Percentiles rank a stretch among this genome's conserved stretches.
Evolutionary conservation across 805 yeast species (phyloP).

Genomic region (Isabelozyma rhagii): DNA sequence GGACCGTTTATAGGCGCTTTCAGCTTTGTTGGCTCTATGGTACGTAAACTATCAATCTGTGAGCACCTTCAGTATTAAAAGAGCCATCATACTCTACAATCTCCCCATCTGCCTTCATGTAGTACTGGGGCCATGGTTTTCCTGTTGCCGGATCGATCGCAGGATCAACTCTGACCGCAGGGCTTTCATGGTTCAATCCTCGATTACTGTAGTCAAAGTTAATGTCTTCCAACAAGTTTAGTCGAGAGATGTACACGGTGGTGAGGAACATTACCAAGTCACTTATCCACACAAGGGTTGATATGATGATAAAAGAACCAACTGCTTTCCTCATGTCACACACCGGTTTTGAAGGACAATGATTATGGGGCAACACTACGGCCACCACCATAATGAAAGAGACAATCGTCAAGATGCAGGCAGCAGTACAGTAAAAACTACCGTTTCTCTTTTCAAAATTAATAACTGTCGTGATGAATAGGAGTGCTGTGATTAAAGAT

Average conservation of each 20-base stretch:
- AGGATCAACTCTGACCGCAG: background rate
- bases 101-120: background rate
- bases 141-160: background rate
- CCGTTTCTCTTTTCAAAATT: slow-evolving; percentile 40
- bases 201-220: slow-evolving; percentile 27
- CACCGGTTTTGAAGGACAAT: slow-evolving; percentile 13
- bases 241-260: slow-evolving; percentile 33
- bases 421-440: slow-evolving; percentile 35
- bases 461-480: slow-evolving; percentile 34
- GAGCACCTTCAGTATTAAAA: background rate
- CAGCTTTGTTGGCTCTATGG: background rate
- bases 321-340: slow-evolving; percentile 34
- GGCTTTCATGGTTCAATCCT: slow-evolving; percentile 9
- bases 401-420: slow-evolving; percentile 30
- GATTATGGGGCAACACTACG: slow-evolving; percentile 19
- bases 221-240: slow-evolving; percentile 29
- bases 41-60: background rate
- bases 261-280: slow-evolving; percentile 37
- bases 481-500: slow-evolving; percentile 28
- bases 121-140: background rate
- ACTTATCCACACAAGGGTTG: slow-evolving; percentile 37
- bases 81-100: slow-evolving; percentile 1
- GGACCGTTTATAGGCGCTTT: too few species aligned
- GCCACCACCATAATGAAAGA: slow-evolving; percentile 30
- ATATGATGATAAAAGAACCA: slow-evolving; percentile 34